Evolutionary conservation across 176 grass and related monocot species (phyloP), one percentile per base, ranked within the genome.

Genomic region (Echinochloa phyllopogon): DNA sequence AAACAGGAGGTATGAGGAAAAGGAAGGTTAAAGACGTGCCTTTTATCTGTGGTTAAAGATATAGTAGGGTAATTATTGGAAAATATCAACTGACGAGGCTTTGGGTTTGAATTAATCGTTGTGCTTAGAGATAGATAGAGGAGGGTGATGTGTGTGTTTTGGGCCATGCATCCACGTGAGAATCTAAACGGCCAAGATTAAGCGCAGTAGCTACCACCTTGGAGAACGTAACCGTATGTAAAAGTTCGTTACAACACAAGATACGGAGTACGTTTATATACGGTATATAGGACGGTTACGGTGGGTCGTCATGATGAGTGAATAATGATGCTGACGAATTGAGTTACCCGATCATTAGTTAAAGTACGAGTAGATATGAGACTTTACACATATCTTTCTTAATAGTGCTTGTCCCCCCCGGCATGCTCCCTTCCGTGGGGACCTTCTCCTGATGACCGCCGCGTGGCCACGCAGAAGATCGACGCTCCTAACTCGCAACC

Each of bases 11-110:
- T 39, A 36, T 27, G 41, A 58, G 24, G 7, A 55, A 56, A 78
- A 25, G 42, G 62, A 81, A 62, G 69, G 77, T 78, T 63, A 27
- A 12, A 10, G 4, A 61, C 6, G 33, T 23, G 17, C 41, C 49
- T 59, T 81, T 89, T 36, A 81, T 85, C 75, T 24, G 69, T 60
- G 79, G 51, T 42, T 71, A 69, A 12, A 48, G 33, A 69, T 41
- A 50, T 14, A 11, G 24, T 27, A 63, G 60, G 14, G 12, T 25
- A n/a, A 42, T 0, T 18, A 45, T n/a, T 63, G 12, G 8, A 8
- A 42, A 39, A 41, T 23, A 9, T 14, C 16, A 2, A 11, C 36
- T 72, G 6, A 3, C 8, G 1, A 1, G 44, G 44, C n/a, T 1
- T 1, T 41, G 1, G 5, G 0, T 47, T 14, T 37, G 15, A 12